Evolutionary conservation across 164 flowering plant genomes (phyloP), one percentile per base, ranked within the genome.

Genomic region (Chimonanthus praecox): DNA sequence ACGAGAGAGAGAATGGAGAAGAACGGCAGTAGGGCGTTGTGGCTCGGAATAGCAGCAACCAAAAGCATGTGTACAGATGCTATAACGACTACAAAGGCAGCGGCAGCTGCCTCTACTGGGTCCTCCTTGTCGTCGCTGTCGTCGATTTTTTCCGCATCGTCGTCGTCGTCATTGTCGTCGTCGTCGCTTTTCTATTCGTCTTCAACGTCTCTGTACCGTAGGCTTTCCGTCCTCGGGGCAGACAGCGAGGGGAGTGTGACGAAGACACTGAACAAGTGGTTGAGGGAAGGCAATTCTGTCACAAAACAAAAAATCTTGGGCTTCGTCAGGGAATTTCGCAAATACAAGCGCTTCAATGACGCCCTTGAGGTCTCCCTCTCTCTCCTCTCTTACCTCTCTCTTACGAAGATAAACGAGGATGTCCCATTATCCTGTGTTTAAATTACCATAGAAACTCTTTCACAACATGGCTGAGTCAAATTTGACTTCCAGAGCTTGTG

Each of bases 351-450:
- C 10, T 80, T 44, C 74, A 70, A 73, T 2, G 84, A 84, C 44
- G 90, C 91, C n/a, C 88, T 92, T 18, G 85, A 92, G 86, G 96
- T 91, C 20, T 58, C 60, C 60, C 5, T n/a, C 16, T 15, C 60
- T n/a, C 16, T 54, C n/a, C 16, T 54, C 11, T 74, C 11, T 6
- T 18, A 54, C 49, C 49, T 61, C 16, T 49, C 49, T 4, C 21
- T 63, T 2, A 49, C 5, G 33, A 33, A 33, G 33, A 33, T 33
- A 33, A 9, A 54, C 5, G 3, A 54, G 16, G 16, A 54, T 54
- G 16, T 11, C 60, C 16, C n/a, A 11, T 6, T 54, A 15, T 54
- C 15, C 15, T 54, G 60, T 9, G 15, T 10, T 54, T 5, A 13
- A 54, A 16, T 10, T 54, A 54, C 4, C 60, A 13, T 11, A 7